Percentiles rank a stretch among this genome's conserved stretches.
Evolutionary conservation across 768 basidiomycete species (phyloP).

Genomic region (Tylopilus rubrobrunneus): DNA sequence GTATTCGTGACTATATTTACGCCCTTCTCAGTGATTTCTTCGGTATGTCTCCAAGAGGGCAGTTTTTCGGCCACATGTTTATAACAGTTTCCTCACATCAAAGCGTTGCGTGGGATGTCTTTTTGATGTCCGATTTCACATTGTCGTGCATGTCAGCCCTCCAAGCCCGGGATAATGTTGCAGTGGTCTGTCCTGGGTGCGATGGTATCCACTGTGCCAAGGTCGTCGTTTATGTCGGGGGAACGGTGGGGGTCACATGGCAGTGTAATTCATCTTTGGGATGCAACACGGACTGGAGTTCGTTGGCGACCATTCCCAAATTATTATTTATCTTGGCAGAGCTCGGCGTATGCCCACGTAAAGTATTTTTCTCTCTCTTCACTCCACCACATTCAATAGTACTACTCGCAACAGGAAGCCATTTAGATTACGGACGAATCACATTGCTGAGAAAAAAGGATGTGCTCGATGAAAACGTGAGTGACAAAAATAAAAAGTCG

Average conservation of each 20-base stretch:
- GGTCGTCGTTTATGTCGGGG: neutral
- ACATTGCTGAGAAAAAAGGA: neutral
- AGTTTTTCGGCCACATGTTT: neutral
- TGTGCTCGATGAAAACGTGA: neutral
- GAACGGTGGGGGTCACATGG: constrained; percentile 1
- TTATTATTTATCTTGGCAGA: constrained; percentile 5
- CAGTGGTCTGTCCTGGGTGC: constrained; percentile 1
- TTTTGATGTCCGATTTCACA: constrained; percentile 1
- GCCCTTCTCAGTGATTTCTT: constrained; percentile 20
- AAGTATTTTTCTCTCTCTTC: neutral
- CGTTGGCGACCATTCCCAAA: constrained; percentile 1
- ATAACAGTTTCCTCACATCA: constrained; percentile 6
- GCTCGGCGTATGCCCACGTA: neutral
- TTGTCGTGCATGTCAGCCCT: constrained; percentile 6
- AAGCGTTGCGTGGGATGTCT: constrained; percentile 3
- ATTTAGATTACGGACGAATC: neutral
- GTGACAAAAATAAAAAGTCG: neutral
- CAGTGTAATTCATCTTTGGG: neutral
- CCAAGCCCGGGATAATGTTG: neutral
- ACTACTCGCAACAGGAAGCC: neutral
- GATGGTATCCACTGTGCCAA: constrained; percentile 3
- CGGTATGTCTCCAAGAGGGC: neutral
- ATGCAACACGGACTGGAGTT: constrained; percentile 8
- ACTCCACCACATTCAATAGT: neutral
- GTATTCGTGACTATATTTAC: constrained; percentile 1